Conservation (phyloP, 768 basidiomycete species). For the Leucogyrophana mollusca region DNA sequence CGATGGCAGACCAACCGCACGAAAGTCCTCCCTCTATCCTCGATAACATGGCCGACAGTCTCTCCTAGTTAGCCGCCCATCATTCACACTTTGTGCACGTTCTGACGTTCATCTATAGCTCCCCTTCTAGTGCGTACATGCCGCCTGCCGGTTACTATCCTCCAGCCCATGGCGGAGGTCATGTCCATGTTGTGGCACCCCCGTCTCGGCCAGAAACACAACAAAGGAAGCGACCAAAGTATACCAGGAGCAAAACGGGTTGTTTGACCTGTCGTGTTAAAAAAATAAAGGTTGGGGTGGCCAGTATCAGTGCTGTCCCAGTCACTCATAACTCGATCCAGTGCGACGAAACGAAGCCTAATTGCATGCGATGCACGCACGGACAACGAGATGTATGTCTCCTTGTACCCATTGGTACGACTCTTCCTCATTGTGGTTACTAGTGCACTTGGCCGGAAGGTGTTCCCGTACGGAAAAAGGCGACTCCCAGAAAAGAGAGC, state of each 20-base stretch:
- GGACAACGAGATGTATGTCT: conserved; percentile 74
- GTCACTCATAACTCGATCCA: conserved; percentile 26
- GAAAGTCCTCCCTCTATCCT: conserved; percentile 37
- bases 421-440: conserved; percentile 10
- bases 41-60: conserved; percentile 48
- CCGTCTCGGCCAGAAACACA: conserved; percentile 49
- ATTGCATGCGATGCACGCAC: conserved; percentile 83
- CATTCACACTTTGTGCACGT: background rate
- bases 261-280: conserved; percentile 92
- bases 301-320: too few species aligned
- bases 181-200: conserved; percentile 48
- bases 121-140: conserved; percentile 41
- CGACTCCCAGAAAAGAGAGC: conserved; percentile 54
- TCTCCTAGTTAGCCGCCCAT: conserved; percentile 50
- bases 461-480: conserved; percentile 70
- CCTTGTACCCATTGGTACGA: conserved; percentile 1
- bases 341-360: conserved; percentile 92
- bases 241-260: conserved; percentile 91
- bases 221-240: conserved; percentile 85
- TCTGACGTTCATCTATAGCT: conserved; percentile 27
- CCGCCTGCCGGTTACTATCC: conserved; percentile 41
- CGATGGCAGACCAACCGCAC: conserved; percentile 41
- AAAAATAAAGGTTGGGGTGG: conserved; percentile 77
- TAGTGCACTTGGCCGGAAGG: conserved; percentile 87
- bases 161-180: conserved; percentile 26